phyloP scores from a whole-genome alignment of 345 rosid genomes.

The Salix brachista region DNA sequence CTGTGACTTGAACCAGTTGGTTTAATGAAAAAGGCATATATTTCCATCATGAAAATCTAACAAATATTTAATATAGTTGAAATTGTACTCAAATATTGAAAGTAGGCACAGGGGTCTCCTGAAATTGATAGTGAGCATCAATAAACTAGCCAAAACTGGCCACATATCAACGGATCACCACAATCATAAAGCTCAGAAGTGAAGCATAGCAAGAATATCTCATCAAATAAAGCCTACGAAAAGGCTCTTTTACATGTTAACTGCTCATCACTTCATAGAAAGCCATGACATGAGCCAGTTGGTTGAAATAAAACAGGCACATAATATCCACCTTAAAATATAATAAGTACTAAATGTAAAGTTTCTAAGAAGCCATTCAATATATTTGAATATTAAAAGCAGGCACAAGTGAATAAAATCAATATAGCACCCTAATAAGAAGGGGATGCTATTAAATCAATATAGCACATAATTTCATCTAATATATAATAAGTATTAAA shows the following conservation, averaged over 20 bases:
- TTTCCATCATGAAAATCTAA: too few species aligned
- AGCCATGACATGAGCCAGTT: neutral
- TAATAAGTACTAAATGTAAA: too few species aligned
- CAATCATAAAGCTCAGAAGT: neutral
- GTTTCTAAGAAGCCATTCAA: neutral
- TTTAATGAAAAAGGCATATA: neutral
- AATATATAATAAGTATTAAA: neutral
- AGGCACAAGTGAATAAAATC: neutral
- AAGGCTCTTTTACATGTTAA: slow-evolving; percentile 43
- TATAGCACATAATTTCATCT: too few species aligned
- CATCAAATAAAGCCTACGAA: slow-evolving; percentile 37
- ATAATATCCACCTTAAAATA: neutral
- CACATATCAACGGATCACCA: neutral
- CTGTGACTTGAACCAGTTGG: neutral
- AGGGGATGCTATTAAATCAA: too few species aligned
- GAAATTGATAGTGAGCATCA: neutral
- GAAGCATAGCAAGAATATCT: slow-evolving; percentile 38
- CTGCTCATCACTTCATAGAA: slow-evolving; percentile 43
- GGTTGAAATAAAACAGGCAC: neutral
- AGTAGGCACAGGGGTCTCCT: neutral
- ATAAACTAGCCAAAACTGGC: neutral
- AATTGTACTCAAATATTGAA: too few species aligned
- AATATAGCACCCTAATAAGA: too few species aligned
- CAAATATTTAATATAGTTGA: neutral
- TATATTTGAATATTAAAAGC: neutral